A percentile compares a stretch with the other conserved stretches of the same genome.
Conservation (phyloP, 257 asterid genomes). For the Capsicum pubescens region DNA sequence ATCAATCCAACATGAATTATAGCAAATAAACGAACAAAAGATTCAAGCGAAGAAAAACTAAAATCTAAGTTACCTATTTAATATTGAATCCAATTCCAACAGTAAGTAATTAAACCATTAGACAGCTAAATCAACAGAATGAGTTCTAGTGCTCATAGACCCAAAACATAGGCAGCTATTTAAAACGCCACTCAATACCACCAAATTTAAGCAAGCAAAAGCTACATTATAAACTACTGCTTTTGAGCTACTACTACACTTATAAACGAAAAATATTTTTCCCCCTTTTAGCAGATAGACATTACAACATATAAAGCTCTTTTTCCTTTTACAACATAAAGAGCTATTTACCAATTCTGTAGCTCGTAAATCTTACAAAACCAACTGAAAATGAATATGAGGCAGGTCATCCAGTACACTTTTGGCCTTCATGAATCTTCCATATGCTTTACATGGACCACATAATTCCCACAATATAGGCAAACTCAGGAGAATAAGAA, state of each 20-base stretch:
- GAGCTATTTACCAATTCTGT: neutral
- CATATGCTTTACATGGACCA: slow-evolving; percentile 13
- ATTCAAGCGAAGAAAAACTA: neutral
- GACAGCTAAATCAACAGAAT: slow-evolving; percentile 10
- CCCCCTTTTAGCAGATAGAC: neutral
- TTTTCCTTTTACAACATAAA: neutral
- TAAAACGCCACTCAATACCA: neutral
- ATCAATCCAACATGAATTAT: neutral
- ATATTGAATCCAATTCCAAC: neutral
- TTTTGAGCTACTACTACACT: neutral
- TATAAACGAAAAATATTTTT: neutral
- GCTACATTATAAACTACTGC: neutral
- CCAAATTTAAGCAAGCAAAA: neutral
- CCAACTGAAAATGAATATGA: slow-evolving; percentile 18
- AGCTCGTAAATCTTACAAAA: neutral
- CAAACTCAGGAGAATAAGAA: neutral
- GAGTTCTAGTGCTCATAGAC: neutral
- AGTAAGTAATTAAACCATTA: neutral
- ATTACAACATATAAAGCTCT: neutral
- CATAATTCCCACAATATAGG: neutral
- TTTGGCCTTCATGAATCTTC: neutral
- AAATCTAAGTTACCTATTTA: neutral
- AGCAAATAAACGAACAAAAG: neutral
- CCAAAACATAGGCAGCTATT: neutral
- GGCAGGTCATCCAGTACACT: slow-evolving; percentile 1